Evolutionary conservation across 805 yeast genomes (phyloP).

Genomic region (Monosporozyma yasuniensis): DNA sequence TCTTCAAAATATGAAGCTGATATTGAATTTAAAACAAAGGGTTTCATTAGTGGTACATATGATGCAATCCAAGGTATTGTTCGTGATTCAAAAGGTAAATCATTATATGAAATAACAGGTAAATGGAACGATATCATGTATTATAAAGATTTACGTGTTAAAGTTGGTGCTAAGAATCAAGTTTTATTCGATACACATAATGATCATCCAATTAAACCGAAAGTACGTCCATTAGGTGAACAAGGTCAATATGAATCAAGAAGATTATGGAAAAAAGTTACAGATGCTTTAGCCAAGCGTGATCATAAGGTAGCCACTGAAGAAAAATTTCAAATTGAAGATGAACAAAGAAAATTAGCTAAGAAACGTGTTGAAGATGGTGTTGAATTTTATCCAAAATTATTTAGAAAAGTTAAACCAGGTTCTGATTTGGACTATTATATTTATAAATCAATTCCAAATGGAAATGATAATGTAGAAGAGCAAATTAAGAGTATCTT

Average conservation of each 20-base stretch:
- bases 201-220: conserved; percentile 49
- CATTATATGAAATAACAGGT: conserved; percentile 62
- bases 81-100: conserved; percentile 45
- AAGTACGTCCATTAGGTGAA: conserved; percentile 66
- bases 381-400: conserved; percentile 68
- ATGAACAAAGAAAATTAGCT: conserved; percentile 69
- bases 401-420: conserved; percentile 47
- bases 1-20: conserved; percentile 60
- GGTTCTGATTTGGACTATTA: conserved; percentile 50
- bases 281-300: conserved; percentile 68
- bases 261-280: conserved; percentile 72
- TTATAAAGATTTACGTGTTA: conserved; percentile 42
- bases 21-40: conserved; percentile 91
- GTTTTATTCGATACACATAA: conserved; percentile 54
- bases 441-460: conserved; percentile 55
- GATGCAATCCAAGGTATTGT: conserved; percentile 78
- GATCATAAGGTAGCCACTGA: conserved; percentile 81
- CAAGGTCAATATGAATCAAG: conserved; percentile 80
- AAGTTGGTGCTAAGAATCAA: conserved; percentile 33
- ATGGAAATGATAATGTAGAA: conserved; percentile 38
- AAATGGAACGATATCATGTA: conserved; percentile 89
- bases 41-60: conserved; percentile 85
- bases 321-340: conserved; percentile 81
- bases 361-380: conserved; percentile 71
- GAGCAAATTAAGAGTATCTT: conserved; percentile 48